phyloP scores from a whole-genome alignment of 108 stramenopile species.

The Cyclotella distinguenda region DNA sequence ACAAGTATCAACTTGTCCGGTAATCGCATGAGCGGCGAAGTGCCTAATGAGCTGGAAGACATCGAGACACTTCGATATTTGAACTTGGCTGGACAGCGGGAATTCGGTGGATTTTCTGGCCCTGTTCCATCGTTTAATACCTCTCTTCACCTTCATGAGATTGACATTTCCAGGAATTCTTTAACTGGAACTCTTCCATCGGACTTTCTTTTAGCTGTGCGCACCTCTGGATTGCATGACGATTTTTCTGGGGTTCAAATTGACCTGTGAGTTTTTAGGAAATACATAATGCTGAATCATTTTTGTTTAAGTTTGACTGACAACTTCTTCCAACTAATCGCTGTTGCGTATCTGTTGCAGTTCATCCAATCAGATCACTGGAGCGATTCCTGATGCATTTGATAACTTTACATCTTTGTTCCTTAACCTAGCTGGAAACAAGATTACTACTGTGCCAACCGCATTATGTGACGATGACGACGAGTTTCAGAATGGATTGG shows the following conservation, averaged over 20 bases:
- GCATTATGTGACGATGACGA: constrained; percentile 60
- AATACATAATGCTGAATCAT: neutral
- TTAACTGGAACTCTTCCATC: constrained; percentile 62
- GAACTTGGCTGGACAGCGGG: constrained; percentile 46
- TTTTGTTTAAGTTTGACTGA: neutral
- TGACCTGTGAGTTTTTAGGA: constrained; percentile 33
- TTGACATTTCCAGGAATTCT: constrained; percentile 64
- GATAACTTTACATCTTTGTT: constrained; percentile 43
- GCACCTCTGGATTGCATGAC: constrained; percentile 24
- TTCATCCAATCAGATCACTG: constrained; percentile 45
- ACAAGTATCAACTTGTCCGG: constrained; percentile 42
- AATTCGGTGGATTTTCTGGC: constrained; percentile 65
- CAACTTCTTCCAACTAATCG: too few species aligned
- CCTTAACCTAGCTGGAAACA: constrained; percentile 59
- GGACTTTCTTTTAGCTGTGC: constrained; percentile 48
- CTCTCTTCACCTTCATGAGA: constrained; percentile 48
- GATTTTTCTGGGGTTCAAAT: constrained; percentile 39
- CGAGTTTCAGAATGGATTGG: constrained; percentile 65
- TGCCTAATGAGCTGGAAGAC: constrained; percentile 60
- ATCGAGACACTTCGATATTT: constrained; percentile 43
- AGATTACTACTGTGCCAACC: constrained; percentile 60
- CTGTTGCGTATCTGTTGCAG: neutral
- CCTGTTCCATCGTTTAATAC: constrained; percentile 50
- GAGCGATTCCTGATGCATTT: constrained; percentile 30
- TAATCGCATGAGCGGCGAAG: constrained; percentile 66